A percentile compares a stretch with the other conserved stretches of the same genome.
These are phyloP conservation scores for Malus hybrid DNA, from an alignment of 331 rosid genomes.

Conservation along the genomic window DNA sequence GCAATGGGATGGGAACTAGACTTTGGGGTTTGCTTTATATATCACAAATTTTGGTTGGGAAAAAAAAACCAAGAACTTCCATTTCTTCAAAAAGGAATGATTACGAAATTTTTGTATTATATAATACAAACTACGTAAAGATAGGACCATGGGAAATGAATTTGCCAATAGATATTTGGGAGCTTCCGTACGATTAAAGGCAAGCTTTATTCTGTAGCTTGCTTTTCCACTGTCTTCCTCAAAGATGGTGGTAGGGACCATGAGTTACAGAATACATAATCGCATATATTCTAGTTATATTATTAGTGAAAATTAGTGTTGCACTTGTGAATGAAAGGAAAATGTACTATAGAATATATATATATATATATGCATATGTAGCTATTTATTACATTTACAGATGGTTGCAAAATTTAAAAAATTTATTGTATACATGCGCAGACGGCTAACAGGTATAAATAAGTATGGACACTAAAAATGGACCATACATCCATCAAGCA, in stretches of 20 bases:
- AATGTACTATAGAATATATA: too few relatives aligned
- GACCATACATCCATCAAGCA: background rate
- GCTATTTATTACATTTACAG: too few relatives aligned
- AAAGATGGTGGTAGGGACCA: background rate
- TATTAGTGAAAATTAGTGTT: too few relatives aligned
- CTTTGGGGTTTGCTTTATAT: conserved; percentile 6
- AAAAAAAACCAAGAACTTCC: conserved; percentile 22
- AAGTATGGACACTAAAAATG: background rate
- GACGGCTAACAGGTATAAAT: background rate
- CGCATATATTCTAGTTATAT: too few relatives aligned
- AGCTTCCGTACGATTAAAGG: background rate
- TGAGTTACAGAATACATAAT: background rate
- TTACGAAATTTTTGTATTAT: background rate
- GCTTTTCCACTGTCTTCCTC: background rate
- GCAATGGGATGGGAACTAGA: conserved; percentile 14
- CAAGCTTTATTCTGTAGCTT: background rate
- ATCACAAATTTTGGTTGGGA: conserved; percentile 20
- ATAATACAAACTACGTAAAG: background rate
- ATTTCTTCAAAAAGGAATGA: conserved; percentile 28
- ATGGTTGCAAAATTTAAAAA: background rate
- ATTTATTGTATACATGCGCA: background rate
- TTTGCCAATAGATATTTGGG: background rate
- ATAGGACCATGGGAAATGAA: background rate
- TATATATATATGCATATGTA: too few relatives aligned
- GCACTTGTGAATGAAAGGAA: background rate